These are phyloP conservation scores for Tetraselmis chui DNA, from an alignment of 139 green algal species.

Conservation along the genomic window DNA sequence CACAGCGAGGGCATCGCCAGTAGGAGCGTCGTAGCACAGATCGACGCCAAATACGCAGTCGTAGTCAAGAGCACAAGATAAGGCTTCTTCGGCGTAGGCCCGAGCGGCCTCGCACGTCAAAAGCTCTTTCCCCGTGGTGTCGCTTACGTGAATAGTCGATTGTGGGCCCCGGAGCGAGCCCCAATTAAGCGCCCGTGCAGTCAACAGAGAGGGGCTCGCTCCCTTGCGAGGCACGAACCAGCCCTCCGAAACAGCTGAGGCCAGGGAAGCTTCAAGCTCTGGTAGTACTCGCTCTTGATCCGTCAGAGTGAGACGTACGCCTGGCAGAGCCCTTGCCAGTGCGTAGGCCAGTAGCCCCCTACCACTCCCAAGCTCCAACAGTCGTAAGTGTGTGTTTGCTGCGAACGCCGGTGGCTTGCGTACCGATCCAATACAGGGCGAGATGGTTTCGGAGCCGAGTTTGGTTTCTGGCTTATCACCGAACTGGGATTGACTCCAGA, in stretches of 20 bases:
- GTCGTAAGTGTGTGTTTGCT: neutral
- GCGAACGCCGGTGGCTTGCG: no score
- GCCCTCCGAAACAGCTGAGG: neutral
- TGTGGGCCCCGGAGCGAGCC: no score
- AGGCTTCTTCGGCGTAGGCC: neutral
- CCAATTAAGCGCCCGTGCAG: no score
- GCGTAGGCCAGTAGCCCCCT: neutral
- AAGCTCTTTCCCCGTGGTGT: no score
- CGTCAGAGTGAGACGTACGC: neutral
- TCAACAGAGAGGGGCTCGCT: no score
- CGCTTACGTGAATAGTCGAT: no score
- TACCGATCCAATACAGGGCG: no score
- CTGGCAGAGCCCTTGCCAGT: neutral
- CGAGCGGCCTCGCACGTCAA: neutral
- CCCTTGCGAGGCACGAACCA: neutral
- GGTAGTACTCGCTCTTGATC: neutral
- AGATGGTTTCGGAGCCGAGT: no score
- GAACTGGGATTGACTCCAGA: neutral
- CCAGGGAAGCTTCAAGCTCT: neutral
- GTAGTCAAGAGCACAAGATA: neutral
- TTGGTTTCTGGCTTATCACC: no score
- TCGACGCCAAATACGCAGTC: neutral
- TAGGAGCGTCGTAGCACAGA: neutral
- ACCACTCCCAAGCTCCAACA: neutral
- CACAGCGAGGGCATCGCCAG: neutral